Conservation (phyloP, 1,284 basidiomycete genomes). For the Trametes pubescens region DNA sequence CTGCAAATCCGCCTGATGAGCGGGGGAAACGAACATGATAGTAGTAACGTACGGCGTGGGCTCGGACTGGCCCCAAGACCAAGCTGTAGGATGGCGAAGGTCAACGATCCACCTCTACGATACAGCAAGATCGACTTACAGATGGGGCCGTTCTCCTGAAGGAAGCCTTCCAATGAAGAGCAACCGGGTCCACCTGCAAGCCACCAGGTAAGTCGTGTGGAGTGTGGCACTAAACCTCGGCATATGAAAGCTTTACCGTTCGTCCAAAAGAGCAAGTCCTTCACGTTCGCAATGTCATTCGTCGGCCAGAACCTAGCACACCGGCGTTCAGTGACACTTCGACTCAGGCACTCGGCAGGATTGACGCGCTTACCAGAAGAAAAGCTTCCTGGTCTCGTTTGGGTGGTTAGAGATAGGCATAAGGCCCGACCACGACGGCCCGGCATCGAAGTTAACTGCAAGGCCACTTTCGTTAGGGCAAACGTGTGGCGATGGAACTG, state of each 20-base stretch:
- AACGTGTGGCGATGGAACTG: neutral
- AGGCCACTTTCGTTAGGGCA: constrained; percentile 28
- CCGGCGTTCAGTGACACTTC: neutral
- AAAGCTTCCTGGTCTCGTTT: constrained; percentile 52
- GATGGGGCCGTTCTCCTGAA: constrained; percentile 59
- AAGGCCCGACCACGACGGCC: constrained; percentile 50
- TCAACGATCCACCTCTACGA: neutral
- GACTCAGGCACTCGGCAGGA: too few relatives aligned
- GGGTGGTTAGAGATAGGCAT: constrained; percentile 47
- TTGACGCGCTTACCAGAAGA: constrained; percentile 49
- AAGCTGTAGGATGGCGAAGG: constrained; percentile 45
- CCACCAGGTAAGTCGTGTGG: neutral
- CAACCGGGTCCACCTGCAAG: constrained; percentile 55
- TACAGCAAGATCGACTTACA: constrained; percentile 34
- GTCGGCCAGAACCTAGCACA: constrained; percentile 53
- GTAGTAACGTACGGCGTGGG: constrained; percentile 50
- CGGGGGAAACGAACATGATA: neutral
- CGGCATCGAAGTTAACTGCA: constrained; percentile 49
- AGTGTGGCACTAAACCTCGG: neutral
- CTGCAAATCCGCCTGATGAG: constrained; percentile 22
- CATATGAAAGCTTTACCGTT: constrained; percentile 34
- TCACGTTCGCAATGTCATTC: constrained; percentile 51
- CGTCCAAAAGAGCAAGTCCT: constrained; percentile 61
- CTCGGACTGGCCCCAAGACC: constrained; percentile 63
- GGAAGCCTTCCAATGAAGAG: constrained; percentile 55